These are phyloP conservation scores for Phialophora macrospora DNA, from an alignment of 2,329 filamentous ascomycete genomes.

Conservation along the genomic window DNA sequence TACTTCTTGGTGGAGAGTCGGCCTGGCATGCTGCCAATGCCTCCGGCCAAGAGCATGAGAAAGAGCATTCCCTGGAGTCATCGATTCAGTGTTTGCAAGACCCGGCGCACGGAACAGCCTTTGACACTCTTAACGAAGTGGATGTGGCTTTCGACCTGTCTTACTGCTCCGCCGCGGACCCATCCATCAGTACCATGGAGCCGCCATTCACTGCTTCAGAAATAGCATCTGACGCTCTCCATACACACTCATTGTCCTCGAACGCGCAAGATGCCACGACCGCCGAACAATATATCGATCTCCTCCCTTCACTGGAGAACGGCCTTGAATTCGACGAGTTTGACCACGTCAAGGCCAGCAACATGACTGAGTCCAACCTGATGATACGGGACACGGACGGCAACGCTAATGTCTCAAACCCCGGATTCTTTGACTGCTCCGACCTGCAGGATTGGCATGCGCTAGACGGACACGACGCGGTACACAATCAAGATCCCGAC, in stretches of 20 bases:
- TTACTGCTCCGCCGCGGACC: not conserved
- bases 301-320: not conserved
- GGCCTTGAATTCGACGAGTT: constrained; percentile 5
- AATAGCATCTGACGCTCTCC: not conserved
- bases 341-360: not conserved
- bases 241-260: not conserved
- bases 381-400: constrained; percentile 1
- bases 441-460: not conserved
- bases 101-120: not conserved
- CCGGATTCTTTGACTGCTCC: constrained; percentile 8
- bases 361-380: not conserved
- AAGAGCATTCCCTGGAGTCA: not conserved
- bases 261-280: not conserved
- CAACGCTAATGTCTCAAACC: not conserved
- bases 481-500: not conserved
- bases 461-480: not conserved
- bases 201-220: not conserved
- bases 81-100: not conserved
- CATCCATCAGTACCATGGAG: not conserved
- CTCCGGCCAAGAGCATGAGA: not conserved
- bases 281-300: not conserved
- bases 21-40: not conserved
- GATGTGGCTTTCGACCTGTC: not conserved
- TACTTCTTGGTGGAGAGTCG: not conserved
- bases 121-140: not conserved